Evolutionary conservation across 1,284 basidiomycete species (phyloP), one percentile per base, ranked within the genome.

Genomic region (Leccinum pallidistipes): DNA sequence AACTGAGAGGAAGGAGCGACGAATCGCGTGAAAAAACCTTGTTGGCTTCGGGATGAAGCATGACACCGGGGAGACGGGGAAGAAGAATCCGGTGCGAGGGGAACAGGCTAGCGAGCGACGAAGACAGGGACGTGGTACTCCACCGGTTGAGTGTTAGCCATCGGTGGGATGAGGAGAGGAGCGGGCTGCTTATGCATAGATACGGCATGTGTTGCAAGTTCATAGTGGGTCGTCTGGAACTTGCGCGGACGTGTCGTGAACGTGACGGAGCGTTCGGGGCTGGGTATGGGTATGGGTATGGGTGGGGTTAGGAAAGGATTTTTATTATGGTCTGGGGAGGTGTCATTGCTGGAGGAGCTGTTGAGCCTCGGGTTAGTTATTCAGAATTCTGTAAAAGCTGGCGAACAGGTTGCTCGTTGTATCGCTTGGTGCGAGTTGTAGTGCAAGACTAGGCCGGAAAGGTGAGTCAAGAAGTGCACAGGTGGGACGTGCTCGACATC

Each of bases 21-120:
- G 87, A 65, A 91, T 84, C 50, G 88, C 87, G 57, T 86, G 78
- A 12, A 65, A 91, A 86, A 59, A 88, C 85, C 71, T 87, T 89
- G 72, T 80, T 88, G 60, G 71, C 90, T 63, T 91, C 89, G 3
- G 85, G 82, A 67, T 91, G 88, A n/a, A 91, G 14, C 14, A 12
- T 36, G 80, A 89, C 80, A 66, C 84, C 75, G 9, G 81, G 80
- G 0, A 89, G n/a, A 72, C 64, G 62, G 67, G 62, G 11, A 65
- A 54, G 55, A 61, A 56, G 60, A 63, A 61, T 67, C 64, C 31
- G 59, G 61, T 16, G 61, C 53, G 7, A 38, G 55, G 50, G 60
- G 43, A 36, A 12, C 34, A 36, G 34, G 34, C 38, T 18, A 29
- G 36, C 55, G 54, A 59, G 56, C 63, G 34, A 56, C 12, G 34